Conservation (phyloP, 345 rosid genomes). For the Rhodamnia rubescens region DNA sequence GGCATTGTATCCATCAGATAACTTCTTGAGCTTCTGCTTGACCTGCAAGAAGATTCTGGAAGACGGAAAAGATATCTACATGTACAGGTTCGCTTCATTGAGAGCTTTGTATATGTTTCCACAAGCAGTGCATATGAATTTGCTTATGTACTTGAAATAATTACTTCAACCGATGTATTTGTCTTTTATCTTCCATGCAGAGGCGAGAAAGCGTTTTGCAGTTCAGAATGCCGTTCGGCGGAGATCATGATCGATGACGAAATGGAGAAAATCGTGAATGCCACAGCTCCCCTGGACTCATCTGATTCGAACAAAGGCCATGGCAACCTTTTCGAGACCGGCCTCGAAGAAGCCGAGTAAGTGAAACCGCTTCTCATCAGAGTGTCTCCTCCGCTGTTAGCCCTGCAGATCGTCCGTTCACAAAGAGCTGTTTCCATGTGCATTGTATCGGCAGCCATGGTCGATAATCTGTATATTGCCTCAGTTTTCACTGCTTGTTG, state of each 20-base stretch:
- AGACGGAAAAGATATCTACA: conserved; percentile 62
- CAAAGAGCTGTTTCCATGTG: conserved; percentile 52
- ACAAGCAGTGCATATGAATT: not conserved
- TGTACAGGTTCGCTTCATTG: conserved; percentile 48
- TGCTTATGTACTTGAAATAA: not conserved
- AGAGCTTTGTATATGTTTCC: not conserved
- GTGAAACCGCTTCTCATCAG: conserved; percentile 1
- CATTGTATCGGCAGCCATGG: conserved; percentile 58
- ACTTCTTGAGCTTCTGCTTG: conserved; percentile 62
- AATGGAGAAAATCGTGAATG: conserved; percentile 18
- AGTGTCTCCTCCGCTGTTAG: conserved; percentile 2
- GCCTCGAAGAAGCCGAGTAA: conserved; percentile 12
- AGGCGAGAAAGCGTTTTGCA: conserved; percentile 84
- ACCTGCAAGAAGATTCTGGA: conserved; percentile 58
- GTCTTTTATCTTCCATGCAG: conserved; percentile 23
- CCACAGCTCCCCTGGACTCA: conserved; percentile 3
- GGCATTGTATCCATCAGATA: conserved; percentile 10
- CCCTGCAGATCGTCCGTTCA: conserved; percentile 36
- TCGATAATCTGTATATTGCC: conserved; percentile 33
- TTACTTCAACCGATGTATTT: not conserved
- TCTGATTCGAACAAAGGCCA: conserved; percentile 3
- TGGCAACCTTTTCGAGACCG: conserved; percentile 21
- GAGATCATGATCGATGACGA: conserved; percentile 53
- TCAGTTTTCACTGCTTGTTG: conserved; percentile 7
- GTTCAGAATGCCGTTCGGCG: conserved; percentile 42